These are phyloP conservation scores for Hypomontagnella submonticulosa DNA, from an alignment of 495 filamentous ascomycete species.

Conservation along the genomic window DNA sequence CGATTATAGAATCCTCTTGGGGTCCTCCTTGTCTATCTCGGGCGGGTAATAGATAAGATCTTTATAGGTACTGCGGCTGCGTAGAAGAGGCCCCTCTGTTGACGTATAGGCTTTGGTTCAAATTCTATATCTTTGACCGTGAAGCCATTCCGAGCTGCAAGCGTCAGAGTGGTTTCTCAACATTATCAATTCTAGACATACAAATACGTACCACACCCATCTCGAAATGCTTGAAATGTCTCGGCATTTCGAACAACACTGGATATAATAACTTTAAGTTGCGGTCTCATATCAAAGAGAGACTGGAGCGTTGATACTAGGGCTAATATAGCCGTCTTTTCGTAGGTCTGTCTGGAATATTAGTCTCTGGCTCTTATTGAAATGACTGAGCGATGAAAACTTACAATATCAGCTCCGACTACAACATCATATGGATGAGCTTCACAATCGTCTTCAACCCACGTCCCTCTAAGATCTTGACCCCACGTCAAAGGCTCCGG, in stretches of 20 bases:
- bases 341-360: constrained; percentile 45
- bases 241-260: constrained; percentile 52
- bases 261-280: constrained; percentile 47
- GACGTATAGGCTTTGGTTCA: constrained; percentile 53
- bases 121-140: constrained; percentile 56
- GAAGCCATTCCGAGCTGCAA: constrained; percentile 53
- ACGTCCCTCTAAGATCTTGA: constrained; percentile 40
- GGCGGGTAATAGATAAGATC: constrained; percentile 48
- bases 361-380: constrained; percentile 2
- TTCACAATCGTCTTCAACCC: constrained; percentile 43
- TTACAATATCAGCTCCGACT: constrained; percentile 58
- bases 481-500: constrained; percentile 65
- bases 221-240: constrained; percentile 49
- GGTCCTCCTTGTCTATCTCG: not conserved
- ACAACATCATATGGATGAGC: constrained; percentile 47
- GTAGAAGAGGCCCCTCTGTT: constrained; percentile 70
- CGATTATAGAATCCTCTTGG: no score
- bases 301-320: constrained; percentile 49
- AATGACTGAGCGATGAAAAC: constrained; percentile 11
- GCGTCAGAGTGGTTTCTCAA: not conserved
- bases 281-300: constrained; percentile 47
- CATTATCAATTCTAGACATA: constrained; percentile 1
- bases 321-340: constrained; percentile 48
- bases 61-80: constrained; percentile 62
- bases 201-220: constrained; percentile 47